These are phyloP conservation scores for Cutaneotrichosporon daszewskae DNA, from an alignment of 1,284 basidiomycete species.

Conservation along the genomic window DNA sequence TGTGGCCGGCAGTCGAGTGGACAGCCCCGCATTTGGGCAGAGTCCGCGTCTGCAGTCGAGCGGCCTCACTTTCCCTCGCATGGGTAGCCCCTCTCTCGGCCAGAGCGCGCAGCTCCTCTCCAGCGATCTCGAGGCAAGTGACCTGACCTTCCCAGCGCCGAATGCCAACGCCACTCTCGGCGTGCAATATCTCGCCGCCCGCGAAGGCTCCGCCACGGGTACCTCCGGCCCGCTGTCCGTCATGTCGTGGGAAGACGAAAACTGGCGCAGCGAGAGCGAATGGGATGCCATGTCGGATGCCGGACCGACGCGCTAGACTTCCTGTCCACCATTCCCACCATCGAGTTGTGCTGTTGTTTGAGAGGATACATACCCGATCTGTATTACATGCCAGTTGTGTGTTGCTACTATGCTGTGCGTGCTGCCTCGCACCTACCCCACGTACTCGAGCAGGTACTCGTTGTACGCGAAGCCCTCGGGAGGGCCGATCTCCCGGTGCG, in stretches of 20 bases:
- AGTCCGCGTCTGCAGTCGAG: too few relatives aligned
- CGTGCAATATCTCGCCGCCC: neutral
- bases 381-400: neutral
- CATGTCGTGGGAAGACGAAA: slow-evolving; percentile 13
- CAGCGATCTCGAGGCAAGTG: neutral
- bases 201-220: too few relatives aligned
- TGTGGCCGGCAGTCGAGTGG: too few relatives aligned
- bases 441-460: slow-evolving; percentile 56
- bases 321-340: neutral
- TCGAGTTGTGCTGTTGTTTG: neutral
- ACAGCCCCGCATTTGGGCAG: too few relatives aligned
- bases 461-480: slow-evolving; percentile 80
- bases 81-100: neutral
- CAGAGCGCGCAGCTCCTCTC: neutral
- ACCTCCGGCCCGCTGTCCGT: neutral
- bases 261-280: slow-evolving; percentile 9
- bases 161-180: slow-evolving; percentile 1
- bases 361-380: slow-evolving; percentile 3
- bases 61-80: slow-evolving; percentile 1
- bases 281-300: slow-evolving; percentile 14
- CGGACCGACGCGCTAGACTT: neutral
- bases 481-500: slow-evolving; percentile 40
- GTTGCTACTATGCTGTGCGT: neutral
- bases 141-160: slow-evolving; percentile 3
- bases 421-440: neutral